Percentiles rank a stretch among this genome's conserved stretches.
Evolutionary conservation across 805 yeast species (phyloP).

Genomic region (Jamesozyma rosinii): DNA sequence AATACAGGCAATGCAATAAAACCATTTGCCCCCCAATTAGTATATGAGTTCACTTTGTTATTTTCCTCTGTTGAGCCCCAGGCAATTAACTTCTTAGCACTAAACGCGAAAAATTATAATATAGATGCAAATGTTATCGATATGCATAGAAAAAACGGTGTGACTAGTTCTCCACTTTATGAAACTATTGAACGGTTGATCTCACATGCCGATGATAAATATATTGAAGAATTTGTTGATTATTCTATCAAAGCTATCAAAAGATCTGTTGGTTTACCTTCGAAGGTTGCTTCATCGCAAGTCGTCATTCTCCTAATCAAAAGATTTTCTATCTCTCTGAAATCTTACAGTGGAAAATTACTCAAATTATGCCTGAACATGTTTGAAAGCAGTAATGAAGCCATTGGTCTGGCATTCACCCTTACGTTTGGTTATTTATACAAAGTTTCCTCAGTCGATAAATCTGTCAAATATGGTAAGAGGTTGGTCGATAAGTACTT

Average conservation of each 20-base stretch:
- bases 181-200: slow-evolving; percentile 69
- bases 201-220: slow-evolving; percentile 42
- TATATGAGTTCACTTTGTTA: slow-evolving; percentile 58
- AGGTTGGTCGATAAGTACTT: slow-evolving; percentile 50
- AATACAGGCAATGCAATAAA: slow-evolving; percentile 51
- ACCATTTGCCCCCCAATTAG: slow-evolving; percentile 58
- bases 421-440: slow-evolving; percentile 71
- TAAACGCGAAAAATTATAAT: slow-evolving; percentile 85
- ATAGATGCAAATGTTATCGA: slow-evolving; percentile 65
- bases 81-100: slow-evolving; percentile 68
- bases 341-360: slow-evolving; percentile 53
- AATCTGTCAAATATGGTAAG: slow-evolving; percentile 45
- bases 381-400: slow-evolving; percentile 58
- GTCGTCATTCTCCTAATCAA: slow-evolving; percentile 57
- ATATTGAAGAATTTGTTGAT: slow-evolving; percentile 37
- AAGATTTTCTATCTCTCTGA: slow-evolving; percentile 40
- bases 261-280: slow-evolving; percentile 78
- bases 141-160: slow-evolving; percentile 59
- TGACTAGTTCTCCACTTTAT: slow-evolving; percentile 82
- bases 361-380: slow-evolving; percentile 50
- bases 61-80: slow-evolving; percentile 91
- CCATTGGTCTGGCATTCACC: slow-evolving; percentile 69
- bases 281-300: slow-evolving; percentile 76
- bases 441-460: slow-evolving; percentile 46
- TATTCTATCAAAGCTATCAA: slow-evolving; percentile 49